Evolutionary conservation across 306 rosid species (phyloP).

Genomic region (Vigna unguiculata): DNA sequence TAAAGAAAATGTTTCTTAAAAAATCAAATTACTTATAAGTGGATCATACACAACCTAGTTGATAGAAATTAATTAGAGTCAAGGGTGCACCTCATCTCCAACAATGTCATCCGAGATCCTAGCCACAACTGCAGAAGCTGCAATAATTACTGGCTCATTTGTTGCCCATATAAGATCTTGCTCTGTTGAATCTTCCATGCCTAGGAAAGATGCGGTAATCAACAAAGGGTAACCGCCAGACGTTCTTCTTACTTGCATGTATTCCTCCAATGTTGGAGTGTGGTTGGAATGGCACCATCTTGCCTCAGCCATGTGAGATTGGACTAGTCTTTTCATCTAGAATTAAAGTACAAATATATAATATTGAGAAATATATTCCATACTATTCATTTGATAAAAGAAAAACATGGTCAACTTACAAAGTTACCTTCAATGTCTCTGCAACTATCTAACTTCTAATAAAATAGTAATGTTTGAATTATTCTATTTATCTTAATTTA

Average conservation of each 20-base stretch:
- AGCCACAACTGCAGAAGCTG: background rate
- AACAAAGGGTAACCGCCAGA: background rate
- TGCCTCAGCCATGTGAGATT: background rate
- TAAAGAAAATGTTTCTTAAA: too few species aligned
- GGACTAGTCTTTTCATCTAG: background rate
- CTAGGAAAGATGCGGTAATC: background rate
- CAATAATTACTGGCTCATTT: background rate
- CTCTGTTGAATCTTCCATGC: conserved; percentile 33
- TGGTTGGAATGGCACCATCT: background rate
- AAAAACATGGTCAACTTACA: too few species aligned
- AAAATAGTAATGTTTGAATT: too few species aligned
- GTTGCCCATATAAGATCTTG: background rate
- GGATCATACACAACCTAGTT: too few species aligned
- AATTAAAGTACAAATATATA: background rate
- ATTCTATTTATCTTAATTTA: too few species aligned
- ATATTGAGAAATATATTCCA: background rate
- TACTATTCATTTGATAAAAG: background rate
- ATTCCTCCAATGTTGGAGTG: background rate
- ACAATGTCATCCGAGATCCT: conserved; percentile 29
- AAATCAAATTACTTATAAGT: too few species aligned
- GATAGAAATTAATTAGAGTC: too few species aligned
- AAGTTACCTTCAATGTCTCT: too few species aligned
- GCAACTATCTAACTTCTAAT: too few species aligned
- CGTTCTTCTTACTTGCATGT: background rate
- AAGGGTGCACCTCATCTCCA: background rate